Base-by-base conservation (phyloP, 2,329 filamentous ascomycete genomes). In the Fusarium brevicatenulatum region DNA sequence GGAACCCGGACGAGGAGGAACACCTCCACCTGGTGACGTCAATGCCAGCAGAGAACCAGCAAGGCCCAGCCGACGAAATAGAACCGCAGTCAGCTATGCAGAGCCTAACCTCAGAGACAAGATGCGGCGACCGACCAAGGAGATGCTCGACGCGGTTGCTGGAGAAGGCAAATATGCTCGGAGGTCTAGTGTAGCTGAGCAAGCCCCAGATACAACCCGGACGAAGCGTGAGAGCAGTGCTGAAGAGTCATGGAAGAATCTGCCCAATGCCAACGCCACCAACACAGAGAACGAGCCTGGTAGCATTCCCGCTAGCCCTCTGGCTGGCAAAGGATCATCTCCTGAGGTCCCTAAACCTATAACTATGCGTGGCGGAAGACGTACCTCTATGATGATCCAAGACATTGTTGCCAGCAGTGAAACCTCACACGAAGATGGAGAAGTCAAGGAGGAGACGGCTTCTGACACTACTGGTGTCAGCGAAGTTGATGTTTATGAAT, bases 21-120 rank as follows among this genome's bases (percentile, higher is more conserved):
- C 90, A 1, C 89, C 90, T 6, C 90, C 90, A 9, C 90, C 90
- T 9, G 80, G 83, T 21, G 87, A 91, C 72, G 86, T 91, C 40
- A 88, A 86, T 12, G 83, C 82, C 12, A 85, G 81, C 40, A 86
- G 87, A 55, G 88, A 92, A 74, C 87, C 87, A 34, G 86, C 88
- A 34, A 87, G 93, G 49, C 88, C 89, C 28, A 92, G 91, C 74
- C 86, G 93, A 73, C 88, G 93, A 72, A 89, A 90, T 53, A 87
- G 92, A 76, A 84, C 89, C 16, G 86, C 90, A 55, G 88, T 96
- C 69, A 95, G 92, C 83, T 96, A 96, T 80, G 92, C 93, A 16
- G 93, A 95, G 80, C 93, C 93, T 3, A 95, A 93, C 77, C 85
- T 96, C 46, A 88, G 92, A 70, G 92, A 91, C 78, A 96, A 96